Percentiles rank a stretch among this genome's conserved stretches.
Evolutionary conservation across 305 asterid species (phyloP).

Genomic region (Nicotiana rustica): DNA sequence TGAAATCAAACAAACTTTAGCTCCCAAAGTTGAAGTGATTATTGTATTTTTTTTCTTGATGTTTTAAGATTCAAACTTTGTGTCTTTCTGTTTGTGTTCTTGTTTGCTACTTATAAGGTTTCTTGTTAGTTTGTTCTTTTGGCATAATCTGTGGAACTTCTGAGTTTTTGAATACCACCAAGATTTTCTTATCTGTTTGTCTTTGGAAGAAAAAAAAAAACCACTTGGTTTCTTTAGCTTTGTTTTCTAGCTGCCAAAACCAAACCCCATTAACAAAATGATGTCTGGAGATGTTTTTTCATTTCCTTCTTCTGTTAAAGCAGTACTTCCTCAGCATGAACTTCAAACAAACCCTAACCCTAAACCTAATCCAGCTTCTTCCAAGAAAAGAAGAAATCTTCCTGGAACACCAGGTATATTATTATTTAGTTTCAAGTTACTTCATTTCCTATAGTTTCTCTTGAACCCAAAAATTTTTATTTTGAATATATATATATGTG

Average conservation of each 20-base stretch:
- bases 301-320: slow-evolving; percentile 60
- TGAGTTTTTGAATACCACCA: slow-evolving; percentile 55
- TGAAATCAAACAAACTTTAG: slow-evolving; percentile 59
- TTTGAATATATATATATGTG: too few relatives aligned
- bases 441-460: background rate
- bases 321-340: slow-evolving; percentile 40
- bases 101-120: slow-evolving; percentile 34
- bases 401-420: slow-evolving; percentile 86
- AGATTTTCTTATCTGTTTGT: slow-evolving; percentile 60
- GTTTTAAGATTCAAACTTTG: slow-evolving; percentile 16
- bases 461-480: too few relatives aligned
- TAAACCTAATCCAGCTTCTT: slow-evolving; percentile 46
- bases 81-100: slow-evolving; percentile 37
- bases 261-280: slow-evolving; percentile 43
- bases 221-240: slow-evolving; percentile 35
- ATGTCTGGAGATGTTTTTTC: slow-evolving; percentile 81
- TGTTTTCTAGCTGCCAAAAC: slow-evolving; percentile 51
- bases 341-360: slow-evolving; percentile 63
- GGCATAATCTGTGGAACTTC: slow-evolving; percentile 42
- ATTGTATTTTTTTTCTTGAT: slow-evolving; percentile 19
- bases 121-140: slow-evolving; percentile 42
- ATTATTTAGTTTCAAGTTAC: background rate
- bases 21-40: slow-evolving; percentile 2
- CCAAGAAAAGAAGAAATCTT: slow-evolving; percentile 77
- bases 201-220: slow-evolving; percentile 41